Base-by-base conservation (phyloP, 805 yeast genomes). In the Candida maltosa region DNA sequence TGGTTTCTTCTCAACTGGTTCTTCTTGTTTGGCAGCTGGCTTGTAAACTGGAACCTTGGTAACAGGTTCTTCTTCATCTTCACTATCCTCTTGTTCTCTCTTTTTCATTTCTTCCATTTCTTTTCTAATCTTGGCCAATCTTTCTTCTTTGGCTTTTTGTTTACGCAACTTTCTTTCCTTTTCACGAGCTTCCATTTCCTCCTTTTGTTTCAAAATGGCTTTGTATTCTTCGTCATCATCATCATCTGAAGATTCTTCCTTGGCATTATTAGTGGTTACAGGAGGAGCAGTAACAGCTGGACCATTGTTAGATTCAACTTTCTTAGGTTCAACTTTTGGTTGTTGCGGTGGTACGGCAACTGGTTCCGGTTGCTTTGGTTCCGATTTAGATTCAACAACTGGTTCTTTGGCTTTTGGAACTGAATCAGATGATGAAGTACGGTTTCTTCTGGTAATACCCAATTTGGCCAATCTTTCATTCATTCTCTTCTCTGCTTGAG, bases 381-480 rank as follows among this genome's bases (percentile, higher is more conserved):
- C 32, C 18, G 35, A 31, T 11, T 35, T 30, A 7, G 15, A 15
- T 17, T 29, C 28, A 12, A 15, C 37, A 12, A 34, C 21, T 17
- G 41, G 26, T 16, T 24, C 21, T n/a, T n/a, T n/a, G 12, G 29
- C 31, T 19, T 26, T 21, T 4, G 11, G 12, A 25, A 15, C 23
- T 7, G 4, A n/a, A 12, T 17, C 3, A 17, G 14, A 12, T n/a
- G 17, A 9, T n/a, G 17, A 9, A 26, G 22, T 11, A 38, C 28
- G 23, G 16, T 52, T 54, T 38, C 62, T 60, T 52, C 78, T 65
- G 16, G 70, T 61, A 40, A 87, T 74, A 3, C 95, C 95, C 38
- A 87, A 69, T 42, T 80, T 83, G 3, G 94, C 95, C 49, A 87
- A 69, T 48, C 87, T 71, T 49, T 85, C 95, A 41, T 79, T 80